phyloP scores from a whole-genome alignment of 768 basidiomycete species.

The Lactarius indigo region DNA sequence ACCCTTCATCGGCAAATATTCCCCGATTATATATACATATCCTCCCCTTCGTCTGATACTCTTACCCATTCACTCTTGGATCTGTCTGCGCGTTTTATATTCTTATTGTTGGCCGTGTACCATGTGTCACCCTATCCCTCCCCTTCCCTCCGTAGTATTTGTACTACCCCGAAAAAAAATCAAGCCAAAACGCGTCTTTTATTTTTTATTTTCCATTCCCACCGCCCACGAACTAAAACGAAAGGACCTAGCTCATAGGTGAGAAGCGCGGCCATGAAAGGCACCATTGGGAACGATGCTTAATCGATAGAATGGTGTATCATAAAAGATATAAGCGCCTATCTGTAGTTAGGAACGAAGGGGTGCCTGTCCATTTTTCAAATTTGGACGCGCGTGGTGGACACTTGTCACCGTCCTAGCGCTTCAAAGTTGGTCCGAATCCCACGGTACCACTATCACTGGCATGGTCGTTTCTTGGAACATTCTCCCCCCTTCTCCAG shows the following conservation, averaged over 20 bases:
- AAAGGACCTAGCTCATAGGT: not conserved
- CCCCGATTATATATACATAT: constrained; percentile 1
- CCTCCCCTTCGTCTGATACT: not conserved
- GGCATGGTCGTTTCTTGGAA: not conserved
- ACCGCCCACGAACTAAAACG: not conserved
- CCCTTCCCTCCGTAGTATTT: not conserved
- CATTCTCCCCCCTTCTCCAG: no score
- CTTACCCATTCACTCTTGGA: constrained; percentile 11
- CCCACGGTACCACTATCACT: not conserved
- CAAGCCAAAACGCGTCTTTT: not conserved
- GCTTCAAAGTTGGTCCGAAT: not conserved
- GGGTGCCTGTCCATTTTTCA: not conserved
- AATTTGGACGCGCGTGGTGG: not conserved
- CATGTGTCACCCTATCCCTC: constrained; percentile 8
- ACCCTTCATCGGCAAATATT: not conserved
- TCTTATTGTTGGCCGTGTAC: constrained; percentile 21
- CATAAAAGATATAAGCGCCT: not conserved
- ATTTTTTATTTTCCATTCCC: not conserved
- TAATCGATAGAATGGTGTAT: not conserved
- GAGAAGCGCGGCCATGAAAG: not conserved
- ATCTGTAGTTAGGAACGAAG: not conserved
- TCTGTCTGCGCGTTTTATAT: constrained; percentile 18
- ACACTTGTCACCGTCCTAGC: not conserved
- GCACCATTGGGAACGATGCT: not conserved
- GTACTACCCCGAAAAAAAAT: not conserved